Percentiles rank a stretch among this genome's conserved stretches.
These are phyloP conservation scores for Ophiostoma montium DNA, from an alignment of 2,329 filamentous ascomycete genomes.

Conservation along the genomic window DNA sequence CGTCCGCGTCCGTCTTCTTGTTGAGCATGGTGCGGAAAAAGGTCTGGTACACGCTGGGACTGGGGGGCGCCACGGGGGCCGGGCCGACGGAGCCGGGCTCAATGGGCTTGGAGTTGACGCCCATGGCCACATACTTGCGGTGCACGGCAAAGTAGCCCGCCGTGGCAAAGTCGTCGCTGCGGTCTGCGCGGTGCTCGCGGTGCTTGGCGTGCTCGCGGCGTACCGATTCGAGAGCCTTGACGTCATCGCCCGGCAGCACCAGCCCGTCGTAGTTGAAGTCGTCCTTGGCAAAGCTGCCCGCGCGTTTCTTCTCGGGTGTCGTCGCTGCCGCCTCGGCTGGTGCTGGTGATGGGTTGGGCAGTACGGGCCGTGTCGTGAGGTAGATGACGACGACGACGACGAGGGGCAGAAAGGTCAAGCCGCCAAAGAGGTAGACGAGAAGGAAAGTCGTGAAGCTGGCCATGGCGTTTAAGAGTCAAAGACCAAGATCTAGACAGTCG, in stretches of 20 bases:
- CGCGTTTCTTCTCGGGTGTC: constrained; percentile 14
- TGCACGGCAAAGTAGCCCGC: constrained; percentile 93
- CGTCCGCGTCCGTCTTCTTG: constrained; percentile 36
- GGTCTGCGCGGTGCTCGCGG: constrained; percentile 36
- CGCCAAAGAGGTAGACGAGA: constrained; percentile 69
- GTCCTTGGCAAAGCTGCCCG: background rate
- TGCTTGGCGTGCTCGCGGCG: constrained; percentile 22
- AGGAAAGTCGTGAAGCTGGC: constrained; percentile 44
- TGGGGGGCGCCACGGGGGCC: constrained; percentile 59
- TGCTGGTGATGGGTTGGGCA: constrained; percentile 27
- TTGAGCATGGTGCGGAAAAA: constrained; percentile 98
- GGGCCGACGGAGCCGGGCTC: constrained; percentile 65
- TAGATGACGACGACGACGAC: constrained; percentile 37
- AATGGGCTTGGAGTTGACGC: constrained; percentile 83
- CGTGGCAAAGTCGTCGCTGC: constrained; percentile 56
- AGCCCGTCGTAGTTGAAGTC: constrained; percentile 17
- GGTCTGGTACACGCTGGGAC: constrained; percentile 90
- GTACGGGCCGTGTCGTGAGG: constrained; percentile 55
- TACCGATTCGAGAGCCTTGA: constrained; percentile 39
- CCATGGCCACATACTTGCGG: constrained; percentile 80
- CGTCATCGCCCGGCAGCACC: constrained; percentile 49
- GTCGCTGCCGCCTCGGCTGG: constrained; percentile 13
- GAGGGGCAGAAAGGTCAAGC: constrained; percentile 74
- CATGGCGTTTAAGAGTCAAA: constrained; percentile 25
- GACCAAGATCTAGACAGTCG: background rate